phyloP scores from a whole-genome alignment of 2,329 filamentous ascomycete species.

The Fusarium heterosporum region DNA sequence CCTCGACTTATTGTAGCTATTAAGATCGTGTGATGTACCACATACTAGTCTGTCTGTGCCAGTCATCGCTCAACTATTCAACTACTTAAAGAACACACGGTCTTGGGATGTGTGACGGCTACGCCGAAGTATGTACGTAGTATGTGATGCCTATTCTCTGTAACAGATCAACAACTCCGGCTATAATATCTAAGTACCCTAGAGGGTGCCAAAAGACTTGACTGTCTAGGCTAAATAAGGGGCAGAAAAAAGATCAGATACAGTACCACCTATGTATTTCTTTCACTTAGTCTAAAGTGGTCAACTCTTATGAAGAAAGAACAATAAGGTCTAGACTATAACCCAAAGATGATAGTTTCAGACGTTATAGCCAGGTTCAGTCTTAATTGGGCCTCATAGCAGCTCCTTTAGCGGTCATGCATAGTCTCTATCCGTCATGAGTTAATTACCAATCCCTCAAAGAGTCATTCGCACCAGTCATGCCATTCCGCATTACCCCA shows the following conservation, averaged over 20 bases:
- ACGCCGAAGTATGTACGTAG: too few relatives aligned
- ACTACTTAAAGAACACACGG: neutral
- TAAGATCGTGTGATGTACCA: constrained; percentile 7
- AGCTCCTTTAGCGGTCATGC: neutral
- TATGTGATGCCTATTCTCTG: too few relatives aligned
- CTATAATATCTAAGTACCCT: too few relatives aligned
- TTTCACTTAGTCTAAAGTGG: too few relatives aligned
- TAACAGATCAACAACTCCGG: too few relatives aligned
- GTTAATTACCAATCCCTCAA: constrained; percentile 6
- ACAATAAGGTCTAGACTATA: constrained; percentile 1
- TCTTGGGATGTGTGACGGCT: too few relatives aligned
- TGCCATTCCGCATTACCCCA: constrained; percentile 42
- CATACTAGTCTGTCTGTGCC: neutral
- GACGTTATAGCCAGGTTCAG: neutral
- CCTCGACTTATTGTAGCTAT: neutral
- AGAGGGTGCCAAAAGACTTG: too few relatives aligned
- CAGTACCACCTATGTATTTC: too few relatives aligned
- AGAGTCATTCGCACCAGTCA: constrained; percentile 7
- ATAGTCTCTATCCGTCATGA: constrained; percentile 6
- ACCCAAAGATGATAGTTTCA: constrained; percentile 8
- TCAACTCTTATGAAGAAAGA: neutral
- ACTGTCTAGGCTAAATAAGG: too few relatives aligned
- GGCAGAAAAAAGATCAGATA: too few relatives aligned
- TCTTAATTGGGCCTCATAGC: constrained; percentile 12
- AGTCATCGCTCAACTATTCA: neutral